phyloP scores from a whole-genome alignment of 1,284 basidiomycete genomes.

The Ustilago tritici region DNA sequence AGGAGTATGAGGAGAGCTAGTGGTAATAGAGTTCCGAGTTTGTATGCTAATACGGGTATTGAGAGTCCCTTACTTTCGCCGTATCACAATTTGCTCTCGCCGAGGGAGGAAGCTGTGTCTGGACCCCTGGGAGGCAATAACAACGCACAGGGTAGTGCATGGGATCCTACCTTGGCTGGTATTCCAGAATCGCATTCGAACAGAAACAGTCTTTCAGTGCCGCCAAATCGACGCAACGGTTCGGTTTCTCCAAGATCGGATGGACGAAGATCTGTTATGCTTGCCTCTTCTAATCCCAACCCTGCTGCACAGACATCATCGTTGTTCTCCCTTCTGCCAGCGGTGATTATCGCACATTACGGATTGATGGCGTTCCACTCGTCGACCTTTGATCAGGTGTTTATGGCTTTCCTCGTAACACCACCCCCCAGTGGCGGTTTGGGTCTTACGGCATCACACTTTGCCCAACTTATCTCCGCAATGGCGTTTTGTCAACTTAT shows the following conservation, averaged over 20 bases:
- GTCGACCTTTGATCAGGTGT: constrained; percentile 69
- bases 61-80: constrained; percentile 47
- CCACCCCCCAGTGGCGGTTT: constrained; percentile 65
- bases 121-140: constrained; percentile 10
- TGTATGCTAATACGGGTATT: constrained; percentile 62
- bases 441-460: constrained; percentile 68
- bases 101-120: constrained; percentile 2
- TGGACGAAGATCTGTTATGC: background rate
- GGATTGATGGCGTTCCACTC: constrained; percentile 67
- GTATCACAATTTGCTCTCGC: constrained; percentile 24
- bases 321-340: constrained; percentile 59
- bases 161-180: constrained; percentile 60
- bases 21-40: constrained; percentile 49
- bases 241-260: constrained; percentile 10
- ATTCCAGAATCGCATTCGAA: constrained; percentile 57
- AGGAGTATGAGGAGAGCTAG: constrained; percentile 46
- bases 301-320: constrained; percentile 16
- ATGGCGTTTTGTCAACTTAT: constrained; percentile 65
- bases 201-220: constrained; percentile 32
- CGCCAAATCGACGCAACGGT: background rate
- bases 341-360: constrained; percentile 68
- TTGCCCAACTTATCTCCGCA: constrained; percentile 67
- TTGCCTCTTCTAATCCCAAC: background rate
- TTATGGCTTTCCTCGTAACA: constrained; percentile 69
- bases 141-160: constrained; percentile 34